A percentile compares a stretch with the other conserved stretches of the same genome.
These are phyloP conservation scores for Eimeria brunetti DNA, from an alignment of 169 alveolate genomes.

Conservation along the genomic window DNA sequence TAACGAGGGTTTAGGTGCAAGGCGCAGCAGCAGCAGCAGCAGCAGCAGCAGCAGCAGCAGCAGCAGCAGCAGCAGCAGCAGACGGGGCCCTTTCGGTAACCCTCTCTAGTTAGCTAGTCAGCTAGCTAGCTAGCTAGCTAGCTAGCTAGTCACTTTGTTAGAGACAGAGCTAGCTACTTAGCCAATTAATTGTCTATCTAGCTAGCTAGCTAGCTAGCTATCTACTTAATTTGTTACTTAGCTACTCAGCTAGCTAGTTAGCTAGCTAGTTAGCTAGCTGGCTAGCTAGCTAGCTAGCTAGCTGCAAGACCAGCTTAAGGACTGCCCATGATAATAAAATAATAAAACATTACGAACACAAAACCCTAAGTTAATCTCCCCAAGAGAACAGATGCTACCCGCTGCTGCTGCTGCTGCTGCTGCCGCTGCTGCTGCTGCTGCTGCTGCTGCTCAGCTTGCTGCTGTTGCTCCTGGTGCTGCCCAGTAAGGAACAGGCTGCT, in stretches of 20 bases:
- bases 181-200: background rate
- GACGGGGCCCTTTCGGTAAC: background rate
- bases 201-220: background rate
- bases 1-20: no score
- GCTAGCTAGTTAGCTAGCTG: background rate
- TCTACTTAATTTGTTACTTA: background rate
- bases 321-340: background rate
- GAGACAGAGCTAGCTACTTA: background rate
- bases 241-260: background rate
- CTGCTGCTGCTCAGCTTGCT: background rate
- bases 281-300: slow-evolving; percentile 12
- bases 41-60: background rate
- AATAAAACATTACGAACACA: background rate
- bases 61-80: slow-evolving; percentile 9
- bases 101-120: background rate
- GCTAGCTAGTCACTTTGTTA: background rate
- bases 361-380: no score
- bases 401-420: background rate
- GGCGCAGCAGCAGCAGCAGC: background rate
- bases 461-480: no score
- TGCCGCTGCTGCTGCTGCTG: background rate
- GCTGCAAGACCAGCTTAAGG: background rate
- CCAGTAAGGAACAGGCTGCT: background rate
- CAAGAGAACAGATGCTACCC: background rate
- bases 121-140: background rate